These are phyloP conservation scores for Meredithiella fracta DNA, from an alignment of 2,329 filamentous ascomycete species.

Conservation along the genomic window DNA sequence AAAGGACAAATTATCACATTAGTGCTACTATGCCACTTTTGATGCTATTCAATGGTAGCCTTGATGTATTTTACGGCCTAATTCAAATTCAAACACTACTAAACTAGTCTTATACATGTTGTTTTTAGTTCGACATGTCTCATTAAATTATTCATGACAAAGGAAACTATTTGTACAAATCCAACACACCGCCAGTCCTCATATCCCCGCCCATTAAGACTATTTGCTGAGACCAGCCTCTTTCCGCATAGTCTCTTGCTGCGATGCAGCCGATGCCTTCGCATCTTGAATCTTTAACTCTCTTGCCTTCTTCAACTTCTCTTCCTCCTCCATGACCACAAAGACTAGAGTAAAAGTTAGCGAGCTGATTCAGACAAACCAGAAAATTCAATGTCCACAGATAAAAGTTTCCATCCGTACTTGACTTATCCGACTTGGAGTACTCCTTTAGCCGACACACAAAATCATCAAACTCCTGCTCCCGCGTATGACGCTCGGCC, in stretches of 20 bases:
- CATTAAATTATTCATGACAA: not conserved
- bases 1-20: too few relatives aligned
- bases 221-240: constrained; percentile 29
- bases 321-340: constrained; percentile 34
- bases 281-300: constrained; percentile 23
- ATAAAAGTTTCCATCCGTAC: too few relatives aligned
- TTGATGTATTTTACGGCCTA: not conserved
- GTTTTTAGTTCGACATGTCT: not conserved
- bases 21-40: too few relatives aligned
- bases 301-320: constrained; percentile 26
- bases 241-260: constrained; percentile 32
- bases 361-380: constrained; percentile 15
- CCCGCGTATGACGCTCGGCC: constrained; percentile 57
- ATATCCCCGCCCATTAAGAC: constrained; percentile 1
- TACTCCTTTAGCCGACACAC: constrained; percentile 71
- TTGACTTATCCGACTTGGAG: constrained; percentile 80
- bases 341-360: constrained; percentile 25
- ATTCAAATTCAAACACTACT: not conserved
- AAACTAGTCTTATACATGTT: not conserved
- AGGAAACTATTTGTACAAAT: not conserved
- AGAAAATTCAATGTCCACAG: too few relatives aligned
- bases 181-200: not conserved
- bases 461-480: constrained; percentile 83
- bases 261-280: constrained; percentile 27
- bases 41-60: not conserved